Base-by-base conservation (phyloP, 352 stramenopile species). In the Saprolegnia diclina region DNA sequence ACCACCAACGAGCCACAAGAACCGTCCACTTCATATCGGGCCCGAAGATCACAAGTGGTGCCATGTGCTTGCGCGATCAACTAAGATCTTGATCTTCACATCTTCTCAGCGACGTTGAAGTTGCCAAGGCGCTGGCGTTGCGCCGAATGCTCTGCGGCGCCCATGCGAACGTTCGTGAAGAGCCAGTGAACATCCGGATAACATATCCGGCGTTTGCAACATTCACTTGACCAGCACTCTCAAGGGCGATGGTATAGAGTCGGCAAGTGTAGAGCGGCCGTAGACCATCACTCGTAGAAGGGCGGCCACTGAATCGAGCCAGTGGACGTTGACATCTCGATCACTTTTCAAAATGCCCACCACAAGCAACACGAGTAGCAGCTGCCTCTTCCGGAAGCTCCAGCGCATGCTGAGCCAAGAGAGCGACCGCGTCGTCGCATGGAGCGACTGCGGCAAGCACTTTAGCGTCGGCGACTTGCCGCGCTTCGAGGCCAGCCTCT, bases 331-430 rank as follows among this genome's bases (percentile, higher is more conserved):
- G 29, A 35, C 29, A 52, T 52, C 45, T 5, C n/a, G n/a, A 29
- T 5, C 5, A 54, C 24, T 59, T 59, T 59, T 24, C 35, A 16
- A 24, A 4, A 59, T 59, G 52, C 24, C 9, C 24, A 42, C 1
- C 13, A n/a, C 42, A 14, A 59, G 11, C 24, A 42, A 3, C 35
- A 35, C 29, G 29, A 35, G 29, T 35, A 35, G 29, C 29, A 59
- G n/a, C 35, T 16, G 52, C 35, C 90, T 92, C 64, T 77, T 92
- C 70, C 76, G 82, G 57, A 92, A 92, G 72, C 79, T 92, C 32
- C 88, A 90, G 74, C 82, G 80, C 72, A 89, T 92, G 72, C 69
- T 92, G 52, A 80, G 88, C 75, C 80, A 88, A 55, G 82, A 92
- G 72, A 88, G 74, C 70, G 73, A 76, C 61, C 54, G 70, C 40